Conservation (phyloP, 2,329 filamentous ascomycete species). For the Xylariaceae sp. region DNA sequence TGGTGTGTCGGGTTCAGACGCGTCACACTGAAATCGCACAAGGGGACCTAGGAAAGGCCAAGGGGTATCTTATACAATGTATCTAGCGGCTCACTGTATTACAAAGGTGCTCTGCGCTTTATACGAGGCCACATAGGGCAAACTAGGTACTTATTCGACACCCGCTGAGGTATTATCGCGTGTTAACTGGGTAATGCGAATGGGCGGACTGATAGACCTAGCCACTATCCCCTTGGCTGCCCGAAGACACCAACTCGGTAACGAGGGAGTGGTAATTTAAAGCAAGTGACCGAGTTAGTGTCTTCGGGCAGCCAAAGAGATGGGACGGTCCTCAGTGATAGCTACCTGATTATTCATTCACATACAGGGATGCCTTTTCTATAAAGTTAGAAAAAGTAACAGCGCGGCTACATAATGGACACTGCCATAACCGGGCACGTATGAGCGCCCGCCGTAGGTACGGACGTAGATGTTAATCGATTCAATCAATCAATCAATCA, state of each 20-base stretch:
- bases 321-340: not conserved
- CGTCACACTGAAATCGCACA: not conserved
- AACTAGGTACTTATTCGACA: not conserved
- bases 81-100: slow-evolving; percentile 1
- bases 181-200: not conserved
- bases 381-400: too few species aligned
- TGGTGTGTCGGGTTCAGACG: not conserved
- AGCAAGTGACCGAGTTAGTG: too few species aligned
- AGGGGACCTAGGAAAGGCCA: slow-evolving; percentile 4
- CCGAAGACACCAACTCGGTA: too few species aligned
- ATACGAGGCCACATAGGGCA: slow-evolving; percentile 4
- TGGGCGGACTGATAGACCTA: not conserved
- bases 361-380: not conserved
- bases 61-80: slow-evolving; percentile 10
- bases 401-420: too few species aligned
- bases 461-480: too few species aligned
- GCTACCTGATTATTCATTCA: not conserved
- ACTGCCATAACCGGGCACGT: too few species aligned
- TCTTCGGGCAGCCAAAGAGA: too few species aligned
- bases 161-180: not conserved
- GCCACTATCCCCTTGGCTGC: too few species aligned
- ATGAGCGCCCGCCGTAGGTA: too few species aligned
- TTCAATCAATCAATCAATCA: too few species aligned
- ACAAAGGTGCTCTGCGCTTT: not conserved
- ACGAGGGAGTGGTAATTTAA: too few species aligned